Base-by-base conservation (phyloP, 495 filamentous ascomycete species). In the Tetracladium marchalianum region DNA sequence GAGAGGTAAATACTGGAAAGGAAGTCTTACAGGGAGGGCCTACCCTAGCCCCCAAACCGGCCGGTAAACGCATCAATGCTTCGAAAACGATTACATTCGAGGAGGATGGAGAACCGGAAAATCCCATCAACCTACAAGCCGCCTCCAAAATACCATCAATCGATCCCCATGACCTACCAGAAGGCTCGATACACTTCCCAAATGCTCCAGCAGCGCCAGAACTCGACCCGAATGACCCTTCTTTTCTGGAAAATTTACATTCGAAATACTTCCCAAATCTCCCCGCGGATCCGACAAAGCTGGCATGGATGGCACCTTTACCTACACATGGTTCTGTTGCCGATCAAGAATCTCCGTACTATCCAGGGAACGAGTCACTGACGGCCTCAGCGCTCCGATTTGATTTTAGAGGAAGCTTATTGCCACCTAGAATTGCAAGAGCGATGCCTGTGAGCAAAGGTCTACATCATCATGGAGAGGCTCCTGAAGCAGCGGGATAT, bases 401-500 rank as follows among this genome's bases (percentile, higher is more conserved):
- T 71, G 82, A 89, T 57, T 90, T 98, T 56, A 73, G 70, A 11
- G 92, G 89, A 39, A 66, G 67, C 0, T 70, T 98, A 0, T 68
- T 98, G 18, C 74, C 90, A 0, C 92, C 92, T 1, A 70, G 77
- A 19, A 75, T 75, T 5, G 77, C 87, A 10, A 72, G 84, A 39
- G 70, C 73, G 6, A 75, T 97, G 17, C 81, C 90, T 0, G 73
- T 75, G 1, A 80, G 72, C 11, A 72, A 82, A 19, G 92, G 92
- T 1, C 72, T 98, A 34, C 92, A 98, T 63, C 92, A 98, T 62
- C 92, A 98, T 62, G 89, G 81, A 50, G 80, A 93, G 37, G 89
- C 93, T 6, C 92, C 92, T 11, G 86, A 92, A 56, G 87, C 90
- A 0, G 92, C 92, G 0, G 92, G 92, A 0, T 98, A 98, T 61